Percentiles rank a stretch among this genome's conserved stretches.
phyloP scores from a whole-genome alignment of 345 rosid genomes.

The Citrus cavaleriei region DNA sequence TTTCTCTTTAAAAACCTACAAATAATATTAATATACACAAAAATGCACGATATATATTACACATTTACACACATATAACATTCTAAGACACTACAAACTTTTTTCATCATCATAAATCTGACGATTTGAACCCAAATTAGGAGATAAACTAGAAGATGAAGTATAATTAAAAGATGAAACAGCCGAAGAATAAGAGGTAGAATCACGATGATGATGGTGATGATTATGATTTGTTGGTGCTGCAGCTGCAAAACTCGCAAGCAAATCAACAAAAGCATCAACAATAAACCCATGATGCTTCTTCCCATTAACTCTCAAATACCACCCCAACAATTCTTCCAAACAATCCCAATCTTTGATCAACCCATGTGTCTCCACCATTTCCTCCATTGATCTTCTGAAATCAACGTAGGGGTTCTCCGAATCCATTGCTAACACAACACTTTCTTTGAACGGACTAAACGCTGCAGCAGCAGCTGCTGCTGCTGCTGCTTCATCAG shows the following conservation, averaged over 20 bases:
- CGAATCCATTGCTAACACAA: constrained; percentile 65
- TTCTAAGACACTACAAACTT: constrained; percentile 5
- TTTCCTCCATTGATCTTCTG: constrained; percentile 86
- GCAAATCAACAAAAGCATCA: constrained; percentile 75
- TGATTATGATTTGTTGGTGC: background rate
- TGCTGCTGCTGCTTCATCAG: too few species aligned
- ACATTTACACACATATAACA: background rate
- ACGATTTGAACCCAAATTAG: constrained; percentile 15
- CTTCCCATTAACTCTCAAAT: constrained; percentile 68
- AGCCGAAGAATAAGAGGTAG: constrained; percentile 45
- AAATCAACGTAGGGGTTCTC: constrained; percentile 78
- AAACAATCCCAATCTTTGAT: constrained; percentile 64
- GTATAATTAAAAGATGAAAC: constrained; percentile 32
- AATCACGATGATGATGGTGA: constrained; percentile 1
- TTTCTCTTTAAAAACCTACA: background rate
- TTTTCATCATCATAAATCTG: constrained; percentile 19
- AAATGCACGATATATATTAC: background rate
- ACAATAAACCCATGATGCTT: constrained; percentile 67
- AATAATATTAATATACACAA: constrained; percentile 24
- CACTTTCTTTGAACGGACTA: constrained; percentile 47
- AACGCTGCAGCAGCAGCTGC: background rate
- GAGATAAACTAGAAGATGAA: constrained; percentile 19
- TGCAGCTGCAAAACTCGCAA: constrained; percentile 34
- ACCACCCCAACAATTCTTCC: constrained; percentile 77
- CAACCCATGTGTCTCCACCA: constrained; percentile 65